A percentile compares a stretch with the other conserved stretches of the same genome.
These are phyloP conservation scores for Cadophora sp. DNA, from an alignment of 2,329 filamentous ascomycete species.

Conservation along the genomic window DNA sequence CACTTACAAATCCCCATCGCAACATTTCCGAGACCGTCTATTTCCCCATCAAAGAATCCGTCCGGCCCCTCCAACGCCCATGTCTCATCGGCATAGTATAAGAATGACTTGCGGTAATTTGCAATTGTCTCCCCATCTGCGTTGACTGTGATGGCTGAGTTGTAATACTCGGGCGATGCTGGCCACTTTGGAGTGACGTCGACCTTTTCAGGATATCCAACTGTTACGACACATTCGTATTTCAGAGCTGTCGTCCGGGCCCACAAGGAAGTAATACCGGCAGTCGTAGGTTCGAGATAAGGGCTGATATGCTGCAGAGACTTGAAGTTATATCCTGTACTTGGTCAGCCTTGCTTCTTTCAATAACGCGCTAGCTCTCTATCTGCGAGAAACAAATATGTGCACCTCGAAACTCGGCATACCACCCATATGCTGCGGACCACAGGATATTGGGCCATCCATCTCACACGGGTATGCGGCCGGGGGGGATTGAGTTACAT, in stretches of 20 bases:
- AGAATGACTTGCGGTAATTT: conserved; percentile 65
- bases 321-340: conserved; percentile 76
- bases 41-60: conserved; percentile 55
- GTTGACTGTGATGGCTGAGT: conserved; percentile 61
- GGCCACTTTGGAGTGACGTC: conserved; percentile 59
- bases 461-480: too few species aligned
- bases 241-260: conserved; percentile 70
- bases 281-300: conserved; percentile 69
- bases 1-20: conserved; percentile 65
- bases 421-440: too few species aligned
- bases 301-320: conserved; percentile 71
- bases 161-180: conserved; percentile 58
- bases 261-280: conserved; percentile 75
- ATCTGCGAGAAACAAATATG: too few species aligned
- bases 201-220: conserved; percentile 77
- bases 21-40: conserved; percentile 57
- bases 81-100: conserved; percentile 66
- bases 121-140: conserved; percentile 64
- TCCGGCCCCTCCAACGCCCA: conserved; percentile 62
- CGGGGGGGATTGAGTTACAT: not conserved
- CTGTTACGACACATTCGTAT: conserved; percentile 70
- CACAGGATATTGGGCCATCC: too few species aligned
- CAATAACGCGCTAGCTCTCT: not conserved
- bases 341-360: not conserved
- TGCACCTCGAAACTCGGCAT: too few species aligned